These are phyloP conservation scores for Ephemerocybe angulata DNA, from an alignment of 768 basidiomycete genomes.

Conservation along the genomic window DNA sequence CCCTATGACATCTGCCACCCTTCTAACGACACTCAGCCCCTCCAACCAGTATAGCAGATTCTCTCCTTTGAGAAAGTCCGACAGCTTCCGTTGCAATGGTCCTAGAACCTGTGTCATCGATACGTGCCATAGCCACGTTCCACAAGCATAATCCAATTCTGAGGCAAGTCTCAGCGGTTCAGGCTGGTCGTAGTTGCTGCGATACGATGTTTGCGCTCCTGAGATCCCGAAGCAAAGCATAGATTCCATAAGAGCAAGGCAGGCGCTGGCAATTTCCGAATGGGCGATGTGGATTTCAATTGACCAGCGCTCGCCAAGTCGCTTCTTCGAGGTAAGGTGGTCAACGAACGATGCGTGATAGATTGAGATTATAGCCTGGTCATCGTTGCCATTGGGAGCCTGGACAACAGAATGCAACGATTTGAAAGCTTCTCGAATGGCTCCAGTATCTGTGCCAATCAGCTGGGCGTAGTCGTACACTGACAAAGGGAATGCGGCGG, in stretches of 20 bases:
- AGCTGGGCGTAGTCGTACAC: neutral
- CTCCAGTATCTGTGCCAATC: neutral
- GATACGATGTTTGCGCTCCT: neutral
- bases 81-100: neutral
- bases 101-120: neutral
- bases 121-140: neutral
- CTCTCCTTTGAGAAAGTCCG: neutral
- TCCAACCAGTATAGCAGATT: slow-evolving; percentile 29
- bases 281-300: neutral
- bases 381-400: neutral
- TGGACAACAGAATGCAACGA: neutral
- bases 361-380: neutral
- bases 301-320: neutral
- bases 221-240: neutral
- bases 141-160: slow-evolving; percentile 4
- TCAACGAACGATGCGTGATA: slow-evolving; percentile 4
- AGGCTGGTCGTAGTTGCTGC: neutral
- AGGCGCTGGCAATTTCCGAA: neutral
- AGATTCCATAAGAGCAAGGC: neutral
- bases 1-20: slow-evolving; percentile 7
- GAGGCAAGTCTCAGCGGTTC: neutral
- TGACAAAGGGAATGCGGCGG: neutral
- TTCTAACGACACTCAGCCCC: slow-evolving; percentile 23
- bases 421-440: neutral
- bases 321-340: neutral